Base-by-base conservation (phyloP, 108 stramenopile species). In the Skeletonema menzelii region DNA sequence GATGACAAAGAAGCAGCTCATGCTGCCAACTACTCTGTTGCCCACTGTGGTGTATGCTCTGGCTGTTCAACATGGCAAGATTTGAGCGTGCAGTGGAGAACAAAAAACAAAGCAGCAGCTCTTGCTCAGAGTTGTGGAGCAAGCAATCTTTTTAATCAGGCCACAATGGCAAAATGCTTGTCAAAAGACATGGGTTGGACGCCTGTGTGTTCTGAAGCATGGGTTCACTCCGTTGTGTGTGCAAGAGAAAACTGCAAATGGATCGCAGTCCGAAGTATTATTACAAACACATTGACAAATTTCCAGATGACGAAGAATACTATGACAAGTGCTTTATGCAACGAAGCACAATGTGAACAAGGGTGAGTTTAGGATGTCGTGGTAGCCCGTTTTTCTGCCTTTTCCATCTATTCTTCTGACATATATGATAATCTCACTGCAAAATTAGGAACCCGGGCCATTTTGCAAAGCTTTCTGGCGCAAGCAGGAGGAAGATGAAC, bases 41-140 rank as follows among this genome's bases (percentile, higher is more conserved):
- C 70, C 8, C 80, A 81, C 32, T 81, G 80, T 56, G 75, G 75
- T 12, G 62, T 47, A 4, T 80, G 79, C 49, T 74, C 35, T 5
- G 40, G 28, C 5, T 80, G 79, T 32, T 76, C 74, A 19, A 80
- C 38, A 20, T 80, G 79, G 79, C n/a, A 80, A 3, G 69, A 80
- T 27, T 55, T 80, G 27, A 20, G 56, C 4, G 26, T 80, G 5
- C 74, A 80, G 47, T 80, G 79, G 79, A 71, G 38, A 2, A 75
- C 75, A 3, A 3, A 69, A 42, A 31, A 32, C 2, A 6, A 69
- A n/a, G 35, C 67, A 24, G 73, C 73, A 1, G n/a, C 3, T 2
- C 19, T 49, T 2, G 13, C 47, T 15, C 47, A 49, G 47, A 1
- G 7, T 49, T 49, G 47, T 22, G 47, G 47, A 19, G 0, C 22